Evolutionary conservation across 2,329 filamentous ascomycete species (phyloP).

Genomic region (Curvularia spicifera): DNA sequence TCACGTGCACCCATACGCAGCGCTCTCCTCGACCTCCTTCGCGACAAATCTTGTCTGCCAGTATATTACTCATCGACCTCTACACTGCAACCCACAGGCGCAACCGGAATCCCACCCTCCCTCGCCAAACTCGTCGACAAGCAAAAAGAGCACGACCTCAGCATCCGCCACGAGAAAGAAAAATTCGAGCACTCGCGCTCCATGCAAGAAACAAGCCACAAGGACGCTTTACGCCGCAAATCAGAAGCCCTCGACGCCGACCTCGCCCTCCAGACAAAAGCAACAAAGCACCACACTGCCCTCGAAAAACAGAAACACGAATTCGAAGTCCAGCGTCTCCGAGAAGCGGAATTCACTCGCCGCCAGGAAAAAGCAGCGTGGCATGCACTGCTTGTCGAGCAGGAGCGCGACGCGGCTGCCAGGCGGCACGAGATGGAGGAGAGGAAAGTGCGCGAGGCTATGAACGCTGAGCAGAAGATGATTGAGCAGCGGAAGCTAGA

Average conservation of each 20-base stretch:
- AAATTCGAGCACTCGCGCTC: constrained; percentile 37
- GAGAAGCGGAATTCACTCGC: constrained; percentile 42
- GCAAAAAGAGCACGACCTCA: constrained; percentile 42
- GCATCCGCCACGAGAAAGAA: constrained; percentile 36
- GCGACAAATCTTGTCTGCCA: constrained; percentile 43
- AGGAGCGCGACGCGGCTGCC: constrained; percentile 37
- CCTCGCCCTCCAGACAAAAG: constrained; percentile 26
- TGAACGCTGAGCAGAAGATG: constrained; percentile 28
- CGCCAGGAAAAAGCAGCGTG: constrained; percentile 39
- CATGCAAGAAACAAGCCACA: constrained; percentile 39
- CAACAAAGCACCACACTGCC: constrained; percentile 27
- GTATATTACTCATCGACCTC: constrained; percentile 43
- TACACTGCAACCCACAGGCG: constrained; percentile 48
- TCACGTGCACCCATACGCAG: constrained; percentile 27
- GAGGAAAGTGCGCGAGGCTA: constrained; percentile 23
- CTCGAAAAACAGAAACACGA: constrained; percentile 43
- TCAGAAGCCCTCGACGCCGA: constrained; percentile 38
- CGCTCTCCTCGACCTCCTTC: constrained; percentile 38
- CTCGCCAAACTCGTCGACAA: constrained; percentile 40
- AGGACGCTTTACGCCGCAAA: constrained; percentile 36
- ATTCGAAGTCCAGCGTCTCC: constrained; percentile 40
- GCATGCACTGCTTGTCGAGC: constrained; percentile 39
- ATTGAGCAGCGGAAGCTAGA: constrained; percentile 35
- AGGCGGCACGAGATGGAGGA: constrained; percentile 34
- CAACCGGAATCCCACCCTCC: constrained; percentile 41